Conservation (phyloP, 2,329 filamentous ascomycete genomes). For the Cercospora brassicicola region DNA sequence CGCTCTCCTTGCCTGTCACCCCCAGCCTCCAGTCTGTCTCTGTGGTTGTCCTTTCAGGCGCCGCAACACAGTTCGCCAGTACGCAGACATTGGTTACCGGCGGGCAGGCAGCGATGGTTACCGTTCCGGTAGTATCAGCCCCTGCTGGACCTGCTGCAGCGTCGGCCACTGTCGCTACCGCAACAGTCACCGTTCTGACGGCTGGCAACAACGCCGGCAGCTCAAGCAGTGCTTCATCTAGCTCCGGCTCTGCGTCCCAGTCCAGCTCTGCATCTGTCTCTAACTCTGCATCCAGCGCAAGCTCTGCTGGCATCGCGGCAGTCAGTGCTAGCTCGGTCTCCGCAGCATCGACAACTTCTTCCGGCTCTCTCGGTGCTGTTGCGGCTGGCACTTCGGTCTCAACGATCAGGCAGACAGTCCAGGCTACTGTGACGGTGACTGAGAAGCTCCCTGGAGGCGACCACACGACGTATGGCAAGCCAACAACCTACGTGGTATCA, state of each 20-base stretch:
- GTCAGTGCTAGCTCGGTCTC: background rate
- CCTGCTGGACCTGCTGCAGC: background rate
- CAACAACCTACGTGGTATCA: conserved; percentile 10
- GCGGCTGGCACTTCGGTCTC: background rate
- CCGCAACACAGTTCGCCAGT: background rate
- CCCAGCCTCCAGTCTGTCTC: background rate
- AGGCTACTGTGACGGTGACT: conserved; percentile 1
- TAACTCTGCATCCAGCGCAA: background rate
- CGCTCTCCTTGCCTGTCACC: background rate
- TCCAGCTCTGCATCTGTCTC: background rate
- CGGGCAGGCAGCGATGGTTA: background rate
- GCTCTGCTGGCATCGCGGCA: background rate
- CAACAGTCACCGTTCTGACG: background rate
- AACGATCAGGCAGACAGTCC: background rate
- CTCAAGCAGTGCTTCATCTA: background rate
- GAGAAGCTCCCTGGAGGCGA: conserved; percentile 9
- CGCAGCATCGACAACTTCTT: background rate
- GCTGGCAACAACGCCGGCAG: background rate
- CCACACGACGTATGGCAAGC: conserved; percentile 7
- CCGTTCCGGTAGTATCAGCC: background rate
- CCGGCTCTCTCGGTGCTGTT: background rate
- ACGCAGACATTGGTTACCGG: background rate
- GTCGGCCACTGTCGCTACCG: background rate
- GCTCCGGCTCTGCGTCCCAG: background rate
- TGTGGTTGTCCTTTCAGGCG: background rate